Evolutionary conservation across 345 rosid species (phyloP).

Genomic region (Erucastrum elatum): DNA sequence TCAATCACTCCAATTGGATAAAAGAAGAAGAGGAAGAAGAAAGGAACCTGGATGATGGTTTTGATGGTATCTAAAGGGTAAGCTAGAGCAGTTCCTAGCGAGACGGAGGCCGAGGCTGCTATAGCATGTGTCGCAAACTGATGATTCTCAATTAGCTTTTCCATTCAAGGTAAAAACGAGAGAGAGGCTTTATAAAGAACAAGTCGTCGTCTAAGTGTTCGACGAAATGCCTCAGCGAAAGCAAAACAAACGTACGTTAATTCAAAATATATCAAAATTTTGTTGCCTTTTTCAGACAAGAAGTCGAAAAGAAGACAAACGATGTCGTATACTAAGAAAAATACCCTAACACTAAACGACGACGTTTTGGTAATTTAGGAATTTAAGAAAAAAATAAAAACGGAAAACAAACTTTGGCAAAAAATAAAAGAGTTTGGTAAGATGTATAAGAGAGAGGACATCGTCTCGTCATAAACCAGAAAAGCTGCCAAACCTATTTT

Average conservation of each 20-base stretch:
- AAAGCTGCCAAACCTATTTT: constrained; percentile 37
- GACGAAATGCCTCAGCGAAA: not conserved
- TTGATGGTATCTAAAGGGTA: not conserved
- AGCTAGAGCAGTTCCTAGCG: not conserved
- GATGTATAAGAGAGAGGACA: not conserved
- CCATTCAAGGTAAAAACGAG: not conserved
- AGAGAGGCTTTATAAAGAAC: not conserved
- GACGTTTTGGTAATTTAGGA: not conserved
- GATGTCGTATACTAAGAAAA: not conserved
- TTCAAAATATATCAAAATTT: not conserved
- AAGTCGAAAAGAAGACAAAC: not conserved
- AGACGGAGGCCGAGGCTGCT: not conserved
- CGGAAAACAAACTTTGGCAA: constrained; percentile 26
- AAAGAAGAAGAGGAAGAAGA: not conserved
- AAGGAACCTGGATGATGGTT: not conserved
- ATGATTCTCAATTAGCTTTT: not conserved
- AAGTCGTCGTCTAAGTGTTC: not conserved
- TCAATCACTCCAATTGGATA: not conserved
- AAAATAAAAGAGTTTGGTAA: constrained; percentile 19
- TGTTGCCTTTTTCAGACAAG: not conserved
- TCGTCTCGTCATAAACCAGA: constrained; percentile 29
- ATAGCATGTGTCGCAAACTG: not conserved
- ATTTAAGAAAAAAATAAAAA: not conserved
- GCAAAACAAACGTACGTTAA: not conserved
- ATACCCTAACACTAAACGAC: not conserved